Evolutionary conservation across 1,284 basidiomycete species (phyloP), one percentile per base, ranked within the genome.

Genomic region (Cerrena zonata): DNA sequence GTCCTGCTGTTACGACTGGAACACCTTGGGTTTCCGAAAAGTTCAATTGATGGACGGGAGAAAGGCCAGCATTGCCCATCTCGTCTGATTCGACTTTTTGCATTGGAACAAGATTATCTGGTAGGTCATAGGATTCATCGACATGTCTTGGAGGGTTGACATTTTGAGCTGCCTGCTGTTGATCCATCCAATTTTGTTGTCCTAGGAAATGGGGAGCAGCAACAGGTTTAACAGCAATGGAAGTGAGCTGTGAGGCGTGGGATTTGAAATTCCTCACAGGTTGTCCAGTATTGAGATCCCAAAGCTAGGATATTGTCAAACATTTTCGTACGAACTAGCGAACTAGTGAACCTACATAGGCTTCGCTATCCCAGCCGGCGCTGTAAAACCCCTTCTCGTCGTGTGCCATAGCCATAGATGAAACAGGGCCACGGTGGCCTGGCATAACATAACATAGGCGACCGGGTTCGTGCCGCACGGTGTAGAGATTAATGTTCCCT

Each of bases 231-330:
- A 96, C 78, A 18, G 86, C 82, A 39, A 98, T 71, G 12, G 85
- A 82, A 2, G 91, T 86, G 11, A 99, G 79, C 65, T 98, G 94
- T 2, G 92, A 84, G 23, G 87, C 86, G 62, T 96, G 92, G 0
- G 87, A 81, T 0, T 80, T 83, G 62, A 91, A 98, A 37, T 78
- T 82, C 41, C 94, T 82, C 4, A 87, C 78, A 27, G 76, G 73
- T 58, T 91, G 80, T 1, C 96, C 96, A 0, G 89, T 95, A 62
- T 99, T 91, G 45, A 99, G 77, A 69, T 99, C 95, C 95, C 96
- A 99, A 82, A 96, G 90, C 91, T 97, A 64, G 46, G n/a, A n/a
- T 34, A 54, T 11, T 23, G 34, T 46, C 30, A 53, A n/a, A 27
- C 24, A 54, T 23, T 50, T 48, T 38, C n/a, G n/a, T 15, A 40